Evolutionary conservation across 2,329 filamentous ascomycete species (phyloP).

Genomic region (Aureobasidium melanogenum): DNA sequence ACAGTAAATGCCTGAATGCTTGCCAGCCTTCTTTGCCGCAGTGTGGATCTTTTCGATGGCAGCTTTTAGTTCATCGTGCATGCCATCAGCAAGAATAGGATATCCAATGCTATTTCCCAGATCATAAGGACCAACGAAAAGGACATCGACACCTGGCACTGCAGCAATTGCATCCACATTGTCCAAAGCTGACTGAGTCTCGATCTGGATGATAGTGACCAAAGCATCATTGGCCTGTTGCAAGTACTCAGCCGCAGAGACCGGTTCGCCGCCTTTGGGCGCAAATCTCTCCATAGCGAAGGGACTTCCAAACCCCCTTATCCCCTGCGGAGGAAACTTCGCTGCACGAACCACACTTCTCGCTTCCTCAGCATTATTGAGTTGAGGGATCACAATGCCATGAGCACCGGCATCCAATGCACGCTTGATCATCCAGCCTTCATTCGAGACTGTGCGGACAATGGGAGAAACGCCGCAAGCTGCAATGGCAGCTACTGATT

Average conservation of each 20-base stretch:
- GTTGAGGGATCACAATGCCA: constrained; percentile 47
- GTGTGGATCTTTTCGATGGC: constrained; percentile 44
- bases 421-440: constrained; percentile 55
- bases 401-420: constrained; percentile 53
- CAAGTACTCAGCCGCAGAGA: constrained; percentile 39
- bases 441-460: constrained; percentile 45
- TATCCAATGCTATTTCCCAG: constrained; percentile 50
- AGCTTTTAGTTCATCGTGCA: constrained; percentile 41
- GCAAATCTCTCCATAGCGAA: constrained; percentile 35
- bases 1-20: constrained; percentile 48
- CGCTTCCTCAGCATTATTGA: constrained; percentile 46
- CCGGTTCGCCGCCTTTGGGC: constrained; percentile 15
- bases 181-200: constrained; percentile 33
- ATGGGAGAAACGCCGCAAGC: constrained; percentile 35
- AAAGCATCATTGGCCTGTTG: constrained; percentile 46
- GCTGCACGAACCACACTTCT: constrained; percentile 41
- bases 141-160: constrained; percentile 43
- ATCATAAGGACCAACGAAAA: constrained; percentile 48
- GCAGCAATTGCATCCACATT: constrained; percentile 42
- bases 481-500: constrained; percentile 43
- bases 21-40: constrained; percentile 44
- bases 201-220: constrained; percentile 42
- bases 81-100: constrained; percentile 38
- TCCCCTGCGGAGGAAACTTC: constrained; percentile 48
- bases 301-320: constrained; percentile 48